A percentile compares a stretch with the other conserved stretches of the same genome.
Evolutionary conservation across 106 monocot species (phyloP).

Genomic region (Dendrobium chrysotoxum): DNA sequence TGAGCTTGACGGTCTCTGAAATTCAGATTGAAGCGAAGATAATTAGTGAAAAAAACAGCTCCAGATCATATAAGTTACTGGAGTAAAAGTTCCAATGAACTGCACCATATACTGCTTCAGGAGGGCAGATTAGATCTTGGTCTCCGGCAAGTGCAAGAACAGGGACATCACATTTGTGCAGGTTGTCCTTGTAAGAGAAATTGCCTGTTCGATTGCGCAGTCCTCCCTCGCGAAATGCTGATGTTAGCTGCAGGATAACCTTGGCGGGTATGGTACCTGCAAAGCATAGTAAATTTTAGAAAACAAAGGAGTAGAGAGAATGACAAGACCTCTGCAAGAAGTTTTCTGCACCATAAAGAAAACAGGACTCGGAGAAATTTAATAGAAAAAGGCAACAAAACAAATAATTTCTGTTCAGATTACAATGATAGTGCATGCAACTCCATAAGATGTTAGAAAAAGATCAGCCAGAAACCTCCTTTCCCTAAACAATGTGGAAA

Average conservation of each 20-base stretch:
- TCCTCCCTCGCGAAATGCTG: conserved; percentile 76
- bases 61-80: not conserved
- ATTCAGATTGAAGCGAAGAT: conserved; percentile 2
- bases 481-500: too few species aligned
- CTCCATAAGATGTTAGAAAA: too few species aligned
- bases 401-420: too few species aligned
- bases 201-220: conserved; percentile 50
- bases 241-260: conserved; percentile 76
- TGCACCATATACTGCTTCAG: conserved; percentile 89
- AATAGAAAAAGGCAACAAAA: too few species aligned
- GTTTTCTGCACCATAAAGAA: not conserved
- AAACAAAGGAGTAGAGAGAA: not conserved
- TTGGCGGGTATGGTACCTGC: conserved; percentile 90
- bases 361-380: too few species aligned
- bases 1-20: conserved; percentile 79
- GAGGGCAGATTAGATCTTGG: conserved; percentile 87
- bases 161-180: conserved; percentile 55
- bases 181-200: conserved; percentile 73
- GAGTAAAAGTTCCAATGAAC: not conserved
- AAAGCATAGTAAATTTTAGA: not conserved
- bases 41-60: not conserved
- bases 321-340: not conserved
- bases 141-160: conserved; percentile 89
- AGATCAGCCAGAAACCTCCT: too few species aligned
- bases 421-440: too few species aligned